Conservation (phyloP, 139 green algal genomes). For the Chlamydomonas sphaeroides region DNA sequence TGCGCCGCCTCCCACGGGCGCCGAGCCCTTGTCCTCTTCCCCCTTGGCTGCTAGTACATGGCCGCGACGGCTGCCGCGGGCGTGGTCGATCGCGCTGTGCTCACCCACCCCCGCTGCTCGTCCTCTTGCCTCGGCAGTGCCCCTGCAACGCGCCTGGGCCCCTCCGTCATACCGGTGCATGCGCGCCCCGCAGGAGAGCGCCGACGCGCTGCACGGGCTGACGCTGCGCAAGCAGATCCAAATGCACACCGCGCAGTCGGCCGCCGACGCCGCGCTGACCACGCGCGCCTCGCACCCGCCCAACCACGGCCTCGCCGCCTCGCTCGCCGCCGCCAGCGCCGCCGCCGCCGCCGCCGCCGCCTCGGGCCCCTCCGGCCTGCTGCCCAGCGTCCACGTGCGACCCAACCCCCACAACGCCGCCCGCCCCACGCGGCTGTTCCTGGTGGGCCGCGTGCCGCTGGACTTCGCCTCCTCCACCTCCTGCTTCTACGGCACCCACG, state of each 20-base stretch:
- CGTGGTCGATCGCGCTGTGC: too few species aligned
- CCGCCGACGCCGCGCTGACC: too few species aligned
- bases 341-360: too few species aligned
- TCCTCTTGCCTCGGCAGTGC: too few species aligned
- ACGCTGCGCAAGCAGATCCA: conserved; percentile 55
- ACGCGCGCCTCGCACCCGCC: neutral
- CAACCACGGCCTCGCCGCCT: neutral
- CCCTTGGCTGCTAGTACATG: too few species aligned
- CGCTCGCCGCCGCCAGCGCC: neutral
- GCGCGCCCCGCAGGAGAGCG: conserved; percentile 38
- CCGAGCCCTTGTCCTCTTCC: too few species aligned
- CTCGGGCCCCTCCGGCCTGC: neutral
- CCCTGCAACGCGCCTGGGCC: too few species aligned
- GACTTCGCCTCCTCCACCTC: conserved; percentile 28
- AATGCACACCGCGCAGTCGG: neutral
- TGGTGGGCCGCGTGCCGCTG: conserved; percentile 40
- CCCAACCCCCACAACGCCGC: neutral
- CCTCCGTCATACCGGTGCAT: too few species aligned
- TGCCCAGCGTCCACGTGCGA: conserved; percentile 9
- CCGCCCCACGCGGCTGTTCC: conserved; percentile 19
- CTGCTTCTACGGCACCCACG: conserved; percentile 46
- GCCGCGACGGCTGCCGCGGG: too few species aligned
- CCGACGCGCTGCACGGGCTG: conserved; percentile 46
- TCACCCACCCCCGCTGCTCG: too few species aligned
- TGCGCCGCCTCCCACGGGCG: too few species aligned